phyloP scores from a whole-genome alignment of 768 basidiomycete genomes.

The Psilocybe sp. region DNA sequence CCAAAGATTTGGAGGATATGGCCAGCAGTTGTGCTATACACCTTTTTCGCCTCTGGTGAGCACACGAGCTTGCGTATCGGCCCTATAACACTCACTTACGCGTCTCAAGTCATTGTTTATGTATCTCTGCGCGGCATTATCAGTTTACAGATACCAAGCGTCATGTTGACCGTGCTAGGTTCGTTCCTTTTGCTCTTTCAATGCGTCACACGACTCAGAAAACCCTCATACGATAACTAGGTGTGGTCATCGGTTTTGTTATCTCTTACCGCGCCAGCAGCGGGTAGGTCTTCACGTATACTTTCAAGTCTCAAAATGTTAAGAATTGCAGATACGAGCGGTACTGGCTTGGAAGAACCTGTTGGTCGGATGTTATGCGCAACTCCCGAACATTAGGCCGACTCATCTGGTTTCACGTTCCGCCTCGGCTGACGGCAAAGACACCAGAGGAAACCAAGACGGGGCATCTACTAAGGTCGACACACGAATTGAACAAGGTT shows the following conservation, averaged over 20 bases:
- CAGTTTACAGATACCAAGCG: constrained; percentile 45
- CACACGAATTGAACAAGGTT: constrained; percentile 42
- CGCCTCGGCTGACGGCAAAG: constrained; percentile 42
- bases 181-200: constrained; percentile 2
- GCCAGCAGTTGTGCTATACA: constrained; percentile 65
- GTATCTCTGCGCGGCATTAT: constrained; percentile 37
- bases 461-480: constrained; percentile 27
- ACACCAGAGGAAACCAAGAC: constrained; percentile 32
- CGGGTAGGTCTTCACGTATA: constrained; percentile 36
- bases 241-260: constrained; percentile 60
- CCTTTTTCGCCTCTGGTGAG: constrained; percentile 50
- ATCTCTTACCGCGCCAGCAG: constrained; percentile 63
- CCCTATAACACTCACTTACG: neutral
- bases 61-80: neutral
- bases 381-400: constrained; percentile 48
- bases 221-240: no score
- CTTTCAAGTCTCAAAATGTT: neutral
- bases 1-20: constrained; percentile 59
- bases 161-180: constrained; percentile 64
- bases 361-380: constrained; percentile 56
- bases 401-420: constrained; percentile 63
- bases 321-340: constrained; percentile 46
- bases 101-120: constrained; percentile 36
- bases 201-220: neutral
- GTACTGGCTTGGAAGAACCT: constrained; percentile 57